These are phyloP conservation scores for Pyrenophora teres DNA, from an alignment of 2,329 filamentous ascomycete species.

Conservation along the genomic window DNA sequence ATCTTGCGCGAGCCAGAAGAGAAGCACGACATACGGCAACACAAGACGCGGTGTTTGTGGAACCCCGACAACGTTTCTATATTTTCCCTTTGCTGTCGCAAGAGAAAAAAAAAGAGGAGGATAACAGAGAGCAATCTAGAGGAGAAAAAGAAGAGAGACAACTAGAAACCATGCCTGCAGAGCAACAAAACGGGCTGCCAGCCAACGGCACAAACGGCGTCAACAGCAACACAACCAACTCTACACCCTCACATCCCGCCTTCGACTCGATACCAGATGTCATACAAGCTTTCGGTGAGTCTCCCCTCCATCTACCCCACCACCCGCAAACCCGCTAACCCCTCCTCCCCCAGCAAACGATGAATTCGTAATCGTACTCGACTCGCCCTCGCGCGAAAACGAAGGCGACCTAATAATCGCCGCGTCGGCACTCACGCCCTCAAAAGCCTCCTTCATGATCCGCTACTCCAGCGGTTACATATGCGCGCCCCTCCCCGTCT, in stretches of 20 bases:
- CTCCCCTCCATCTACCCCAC: background rate
- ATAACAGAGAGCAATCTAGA: background rate
- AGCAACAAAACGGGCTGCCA: constrained; percentile 16
- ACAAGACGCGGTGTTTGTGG: too few species aligned
- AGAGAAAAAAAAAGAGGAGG: background rate
- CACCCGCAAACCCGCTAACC: background rate
- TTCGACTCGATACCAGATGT: constrained; percentile 56
- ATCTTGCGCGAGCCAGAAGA: background rate
- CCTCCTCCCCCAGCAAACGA: constrained; percentile 54
- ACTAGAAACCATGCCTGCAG: constrained; percentile 30
- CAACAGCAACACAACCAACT: constrained; percentile 25
- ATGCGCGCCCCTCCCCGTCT: constrained; percentile 79
- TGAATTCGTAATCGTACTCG: constrained; percentile 94
- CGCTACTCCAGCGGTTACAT: constrained; percentile 87
- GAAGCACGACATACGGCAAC: background rate
- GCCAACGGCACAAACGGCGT: constrained; percentile 26
- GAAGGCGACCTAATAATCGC: constrained; percentile 98
- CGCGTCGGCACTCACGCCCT: constrained; percentile 78
- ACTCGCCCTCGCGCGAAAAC: constrained; percentile 90
- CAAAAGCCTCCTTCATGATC: constrained; percentile 96
- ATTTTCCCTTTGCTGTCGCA: background rate
- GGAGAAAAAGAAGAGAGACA: background rate
- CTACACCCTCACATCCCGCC: constrained; percentile 42
- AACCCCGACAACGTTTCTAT: too few species aligned
- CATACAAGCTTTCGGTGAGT: constrained; percentile 51